Conservation (phyloP, 1,284 basidiomycete species). For the Hymenochaete sp. region DNA sequence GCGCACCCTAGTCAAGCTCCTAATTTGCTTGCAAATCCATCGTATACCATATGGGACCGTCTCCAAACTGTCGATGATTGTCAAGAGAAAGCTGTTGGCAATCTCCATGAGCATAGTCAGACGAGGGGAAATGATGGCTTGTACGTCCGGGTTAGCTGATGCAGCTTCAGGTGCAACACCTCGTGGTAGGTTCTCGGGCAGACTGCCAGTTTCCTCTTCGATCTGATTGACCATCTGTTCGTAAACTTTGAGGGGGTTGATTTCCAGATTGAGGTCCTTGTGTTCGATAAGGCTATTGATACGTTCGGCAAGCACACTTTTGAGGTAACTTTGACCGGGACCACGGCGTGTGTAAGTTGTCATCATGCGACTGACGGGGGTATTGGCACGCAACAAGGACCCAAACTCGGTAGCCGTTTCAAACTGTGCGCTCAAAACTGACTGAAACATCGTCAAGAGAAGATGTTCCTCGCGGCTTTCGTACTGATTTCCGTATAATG, state of each 20-base stretch:
- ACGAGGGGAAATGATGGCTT: slow-evolving; percentile 93
- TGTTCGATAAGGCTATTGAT: slow-evolving; percentile 98
- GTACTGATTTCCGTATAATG: slow-evolving; percentile 98
- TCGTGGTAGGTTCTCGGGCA: slow-evolving; percentile 84
- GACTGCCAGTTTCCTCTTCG: slow-evolving; percentile 87
- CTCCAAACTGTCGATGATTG: slow-evolving; percentile 98
- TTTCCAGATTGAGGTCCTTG: slow-evolving; percentile 96
- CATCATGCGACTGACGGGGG: slow-evolving; percentile 99
- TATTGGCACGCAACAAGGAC: slow-evolving; percentile 94
- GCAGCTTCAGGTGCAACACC: slow-evolving; percentile 93
- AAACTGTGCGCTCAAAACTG: slow-evolving; percentile 95
- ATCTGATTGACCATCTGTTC: slow-evolving; percentile 99
- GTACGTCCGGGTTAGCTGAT: slow-evolving; percentile 87
- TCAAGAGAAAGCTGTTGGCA: slow-evolving; percentile 91
- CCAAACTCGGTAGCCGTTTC: slow-evolving; percentile 98
- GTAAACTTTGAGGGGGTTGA: slow-evolving; percentile 97
- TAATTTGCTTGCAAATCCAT: slow-evolving; percentile 99
- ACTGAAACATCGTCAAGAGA: slow-evolving; percentile 98
- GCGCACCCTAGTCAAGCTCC: slow-evolving; percentile 84
- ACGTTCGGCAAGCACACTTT: slow-evolving; percentile 91
- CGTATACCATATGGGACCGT: slow-evolving; percentile 97
- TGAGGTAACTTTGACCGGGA: slow-evolving; percentile 95
- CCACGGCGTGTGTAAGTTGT: slow-evolving; percentile 98
- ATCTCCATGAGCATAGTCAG: slow-evolving; percentile 99
- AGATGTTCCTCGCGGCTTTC: slow-evolving; percentile 98